Evolutionary conservation across 1,284 basidiomycete species (phyloP).

Genomic region (Moniliophthora roreri): DNA sequence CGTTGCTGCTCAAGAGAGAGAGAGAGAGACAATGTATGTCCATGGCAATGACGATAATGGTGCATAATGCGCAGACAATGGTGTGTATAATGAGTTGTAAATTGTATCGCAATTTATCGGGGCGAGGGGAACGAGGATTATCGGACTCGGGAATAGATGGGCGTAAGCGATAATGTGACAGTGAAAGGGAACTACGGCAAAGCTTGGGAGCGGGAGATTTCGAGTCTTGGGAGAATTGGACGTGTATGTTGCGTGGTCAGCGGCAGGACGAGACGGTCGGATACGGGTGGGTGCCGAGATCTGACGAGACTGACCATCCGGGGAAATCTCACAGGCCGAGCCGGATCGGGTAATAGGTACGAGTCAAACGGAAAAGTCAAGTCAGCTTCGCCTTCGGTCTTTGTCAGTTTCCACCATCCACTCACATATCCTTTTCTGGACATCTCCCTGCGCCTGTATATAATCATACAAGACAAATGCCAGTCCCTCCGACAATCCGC

Average conservation of each 20-base stretch:
- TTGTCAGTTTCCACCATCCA: constrained; percentile 2
- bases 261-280: constrained; percentile 1
- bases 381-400: not conserved
- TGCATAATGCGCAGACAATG: no score
- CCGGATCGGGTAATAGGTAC: constrained; percentile 5
- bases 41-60: no score
- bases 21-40: no score
- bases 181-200: no score
- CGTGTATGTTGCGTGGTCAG: constrained; percentile 3
- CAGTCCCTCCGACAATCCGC: not conserved
- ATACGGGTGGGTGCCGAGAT: constrained; percentile 7
- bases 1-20: no score
- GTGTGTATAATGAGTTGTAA: no score
- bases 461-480: not conserved
- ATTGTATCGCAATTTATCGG: no score
- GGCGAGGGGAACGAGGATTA: no score
- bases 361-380: not conserved
- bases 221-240: no score
- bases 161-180: no score
- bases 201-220: no score
- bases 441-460: not conserved
- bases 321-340: not conserved
- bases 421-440: constrained; percentile 3
- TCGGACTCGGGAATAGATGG: no score
- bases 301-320: not conserved